Percentiles rank a stretch among this genome's conserved stretches.
These are phyloP conservation scores for Pelomyxa schiedti DNA, from an alignment of 78 protist species.

Conservation along the genomic window DNA sequence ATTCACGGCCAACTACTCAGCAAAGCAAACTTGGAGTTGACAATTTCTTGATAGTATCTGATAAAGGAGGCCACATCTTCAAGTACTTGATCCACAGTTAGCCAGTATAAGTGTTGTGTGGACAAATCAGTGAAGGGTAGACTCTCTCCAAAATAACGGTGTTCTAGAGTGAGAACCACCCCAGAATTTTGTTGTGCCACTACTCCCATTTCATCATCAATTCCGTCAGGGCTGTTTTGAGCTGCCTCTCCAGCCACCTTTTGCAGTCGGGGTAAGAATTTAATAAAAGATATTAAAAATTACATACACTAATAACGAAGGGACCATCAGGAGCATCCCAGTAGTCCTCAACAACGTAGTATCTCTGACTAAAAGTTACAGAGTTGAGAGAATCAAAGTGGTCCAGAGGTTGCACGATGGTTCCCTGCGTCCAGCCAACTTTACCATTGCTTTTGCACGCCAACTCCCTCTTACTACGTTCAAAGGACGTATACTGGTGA, in stretches of 20 bases:
- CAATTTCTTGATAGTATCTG: background rate
- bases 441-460: too few species aligned
- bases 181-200: conserved; percentile 25
- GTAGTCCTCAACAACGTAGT: background rate
- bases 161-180: conserved; percentile 33
- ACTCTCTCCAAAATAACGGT: conserved; percentile 32
- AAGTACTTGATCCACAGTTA: conserved; percentile 42
- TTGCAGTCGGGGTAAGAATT: too few species aligned
- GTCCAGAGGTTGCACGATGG: background rate
- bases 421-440: too few species aligned
- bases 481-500: too few species aligned
- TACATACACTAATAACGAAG: background rate
- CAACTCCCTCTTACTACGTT: too few species aligned
- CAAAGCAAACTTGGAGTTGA: background rate
- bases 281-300: too few species aligned
- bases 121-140: background rate
- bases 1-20: too few species aligned
- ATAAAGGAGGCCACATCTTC: conserved; percentile 42
- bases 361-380: background rate
- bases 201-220: background rate
- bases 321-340: background rate
- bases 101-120: conserved; percentile 7
- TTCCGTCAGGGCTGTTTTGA: background rate
- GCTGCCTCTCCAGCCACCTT: background rate
- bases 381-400: background rate